phyloP scores from a whole-genome alignment of 2,329 filamentous ascomycete genomes.

The Thelonectria rubi region DNA sequence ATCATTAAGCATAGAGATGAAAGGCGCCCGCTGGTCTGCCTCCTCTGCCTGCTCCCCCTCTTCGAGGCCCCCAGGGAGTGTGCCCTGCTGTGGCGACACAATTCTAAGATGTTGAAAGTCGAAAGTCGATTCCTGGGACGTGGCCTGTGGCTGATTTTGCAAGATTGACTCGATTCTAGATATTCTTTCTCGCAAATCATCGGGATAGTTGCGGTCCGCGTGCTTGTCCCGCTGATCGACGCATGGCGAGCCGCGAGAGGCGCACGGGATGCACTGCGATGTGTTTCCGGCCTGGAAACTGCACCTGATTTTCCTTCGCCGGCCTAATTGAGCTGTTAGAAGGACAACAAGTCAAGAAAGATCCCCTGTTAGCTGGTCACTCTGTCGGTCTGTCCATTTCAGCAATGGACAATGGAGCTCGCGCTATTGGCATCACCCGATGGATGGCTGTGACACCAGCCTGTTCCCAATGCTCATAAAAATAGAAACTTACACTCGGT shows the following conservation, averaged over 20 bases:
- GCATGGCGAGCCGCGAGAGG: background rate
- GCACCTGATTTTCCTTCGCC: slow-evolving; percentile 57
- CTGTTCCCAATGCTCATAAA: background rate
- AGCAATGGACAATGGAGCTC: background rate
- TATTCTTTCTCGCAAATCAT: background rate
- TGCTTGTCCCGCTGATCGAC: slow-evolving; percentile 3
- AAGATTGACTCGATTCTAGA: background rate
- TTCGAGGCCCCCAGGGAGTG: background rate
- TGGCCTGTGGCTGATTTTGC: background rate
- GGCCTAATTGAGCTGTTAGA: slow-evolving; percentile 43
- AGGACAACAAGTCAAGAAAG: background rate
- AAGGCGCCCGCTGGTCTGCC: background rate
- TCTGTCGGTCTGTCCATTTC: background rate
- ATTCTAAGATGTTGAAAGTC: background rate
- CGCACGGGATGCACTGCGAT: slow-evolving; percentile 52
- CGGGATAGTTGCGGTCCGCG: background rate
- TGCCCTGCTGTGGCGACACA: background rate
- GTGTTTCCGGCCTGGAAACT: slow-evolving; percentile 49
- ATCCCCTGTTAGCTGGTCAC: background rate
- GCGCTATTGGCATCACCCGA: background rate
- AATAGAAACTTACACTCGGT: slow-evolving; percentile 35
- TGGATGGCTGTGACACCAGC: background rate
- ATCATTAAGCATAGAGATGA: background rate
- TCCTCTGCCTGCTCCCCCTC: background rate
- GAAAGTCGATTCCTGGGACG: background rate